phyloP scores from a whole-genome alignment of 257 asterid species.

The Penstemon davidsonii region DNA sequence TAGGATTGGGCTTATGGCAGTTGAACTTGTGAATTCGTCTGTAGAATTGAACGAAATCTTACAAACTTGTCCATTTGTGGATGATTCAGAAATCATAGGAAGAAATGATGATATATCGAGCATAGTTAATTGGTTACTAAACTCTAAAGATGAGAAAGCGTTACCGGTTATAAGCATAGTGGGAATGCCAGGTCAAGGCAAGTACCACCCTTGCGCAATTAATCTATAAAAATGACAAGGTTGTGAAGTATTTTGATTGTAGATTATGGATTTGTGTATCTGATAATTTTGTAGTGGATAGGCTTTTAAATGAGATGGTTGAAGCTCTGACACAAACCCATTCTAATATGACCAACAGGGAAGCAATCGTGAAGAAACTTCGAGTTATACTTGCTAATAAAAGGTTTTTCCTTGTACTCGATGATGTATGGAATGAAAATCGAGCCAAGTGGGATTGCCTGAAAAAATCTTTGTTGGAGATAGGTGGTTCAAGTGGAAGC shows the following conservation, averaged over 20 bases:
- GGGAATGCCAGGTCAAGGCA: slow-evolving; percentile 24
- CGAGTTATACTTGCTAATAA: not conserved
- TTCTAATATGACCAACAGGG: not conserved
- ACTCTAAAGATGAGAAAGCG: slow-evolving; percentile 1
- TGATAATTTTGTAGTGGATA: not conserved
- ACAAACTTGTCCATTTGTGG: slow-evolving; percentile 21
- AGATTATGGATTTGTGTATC: slow-evolving; percentile 27
- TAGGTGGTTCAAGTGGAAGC: slow-evolving; percentile 27
- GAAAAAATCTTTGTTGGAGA: slow-evolving; percentile 13
- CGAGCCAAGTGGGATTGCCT: slow-evolving; percentile 16
- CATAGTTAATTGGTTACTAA: slow-evolving; percentile 14
- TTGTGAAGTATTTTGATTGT: slow-evolving; percentile 16
- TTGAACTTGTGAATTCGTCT: slow-evolving; percentile 2
- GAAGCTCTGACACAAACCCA: not conserved
- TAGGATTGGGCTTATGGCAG: slow-evolving; percentile 20
- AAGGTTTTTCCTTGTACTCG: slow-evolving; percentile 26
- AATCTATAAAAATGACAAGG: slow-evolving; percentile 12
- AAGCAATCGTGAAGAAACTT: slow-evolving; percentile 24
- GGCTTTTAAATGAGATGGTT: slow-evolving; percentile 20
- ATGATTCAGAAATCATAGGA: slow-evolving; percentile 23
- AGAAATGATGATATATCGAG: slow-evolving; percentile 20
- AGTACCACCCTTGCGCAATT: slow-evolving; percentile 21
- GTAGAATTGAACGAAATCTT: not conserved
- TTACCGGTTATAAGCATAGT: slow-evolving; percentile 21
- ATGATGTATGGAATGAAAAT: slow-evolving; percentile 31